Base-by-base conservation (phyloP, 495 filamentous ascomycete genomes). In the Aspergillus ellipticus region DNA sequence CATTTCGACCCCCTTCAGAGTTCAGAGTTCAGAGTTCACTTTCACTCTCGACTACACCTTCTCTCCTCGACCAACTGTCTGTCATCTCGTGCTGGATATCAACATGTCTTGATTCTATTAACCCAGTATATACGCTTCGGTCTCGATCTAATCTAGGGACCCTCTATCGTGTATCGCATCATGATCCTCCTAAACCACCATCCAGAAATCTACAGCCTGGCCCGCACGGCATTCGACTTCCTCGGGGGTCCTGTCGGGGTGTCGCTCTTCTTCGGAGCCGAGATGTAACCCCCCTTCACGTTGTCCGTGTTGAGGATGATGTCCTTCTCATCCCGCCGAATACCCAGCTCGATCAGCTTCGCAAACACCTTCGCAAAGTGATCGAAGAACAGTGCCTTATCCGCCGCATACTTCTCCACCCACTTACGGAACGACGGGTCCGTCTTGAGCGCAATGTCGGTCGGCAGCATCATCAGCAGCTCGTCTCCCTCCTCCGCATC, bases 261-360 rank as follows among this genome's bases (percentile, higher is more conserved):
- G 41, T 74, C 58, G 54, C 72, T 81, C 77, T 84, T 85, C 76
- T 83, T 83, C 13, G 82, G 81, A 17, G 82, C 82, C 29, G 80
- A 78, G 42, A 72, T 51, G 60, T 85, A 85, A 4, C 80, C 82
- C 35, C 79, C 79, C 49, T 78, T 64, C 26, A 64, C 62, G 62
- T 82, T 81, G 55, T 83, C 80, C 20, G 73, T 71, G 61, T 84
- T 83, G 42, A 73, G 63, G 35, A 84, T 64, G 5, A 51, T 64
- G 6, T 78, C 83, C 16, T 73, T 62, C 6, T 58, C 77, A 61
- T 85, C 82, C 45, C 82, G 75, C 41, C 66, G 56, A 46, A 85
- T 83, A 4, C 83, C 82, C 55, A 86, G 62, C 69, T 85, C 82
- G 35, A 85, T 49, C 70, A 86, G 60, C 69, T 85, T 86, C n/a